phyloP scores from a whole-genome alignment of 495 filamentous ascomycete species.

The Penicillium fimorum region DNA sequence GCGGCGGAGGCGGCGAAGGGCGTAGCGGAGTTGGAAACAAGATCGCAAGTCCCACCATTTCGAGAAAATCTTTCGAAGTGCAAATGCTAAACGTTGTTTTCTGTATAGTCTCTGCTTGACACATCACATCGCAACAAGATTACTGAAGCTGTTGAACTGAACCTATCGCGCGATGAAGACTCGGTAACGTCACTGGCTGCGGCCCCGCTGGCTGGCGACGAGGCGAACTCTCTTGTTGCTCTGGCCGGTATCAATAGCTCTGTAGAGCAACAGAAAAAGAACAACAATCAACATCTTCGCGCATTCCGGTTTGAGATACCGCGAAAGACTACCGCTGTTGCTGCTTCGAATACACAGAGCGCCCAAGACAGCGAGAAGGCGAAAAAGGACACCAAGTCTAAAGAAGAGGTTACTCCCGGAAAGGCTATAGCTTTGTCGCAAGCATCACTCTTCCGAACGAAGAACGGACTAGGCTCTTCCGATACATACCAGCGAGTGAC shows the following conservation, averaged over 20 bases:
- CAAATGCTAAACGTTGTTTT: conserved; percentile 4
- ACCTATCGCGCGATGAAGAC: conserved; percentile 85
- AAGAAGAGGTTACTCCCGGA: conserved; percentile 24
- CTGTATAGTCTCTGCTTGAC: conserved; percentile 64
- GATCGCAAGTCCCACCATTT: conserved; percentile 58
- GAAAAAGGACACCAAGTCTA: conserved; percentile 28
- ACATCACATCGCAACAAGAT: conserved; percentile 60
- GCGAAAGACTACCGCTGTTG: conserved; percentile 19
- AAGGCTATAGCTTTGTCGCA: conserved; percentile 57
- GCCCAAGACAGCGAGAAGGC: conserved; percentile 22
- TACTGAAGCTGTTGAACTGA: conserved; percentile 66
- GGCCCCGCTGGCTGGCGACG: conserved; percentile 51
- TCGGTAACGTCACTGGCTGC: conserved; percentile 80
- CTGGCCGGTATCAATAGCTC: conserved; percentile 88
- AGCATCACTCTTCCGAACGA: conserved; percentile 62
- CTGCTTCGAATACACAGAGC: conserved; percentile 7
- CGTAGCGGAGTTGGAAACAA: conserved; percentile 87
- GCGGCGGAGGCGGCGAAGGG: conserved; percentile 83
- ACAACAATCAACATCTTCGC: conserved; percentile 84
- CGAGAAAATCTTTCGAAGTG: not conserved
- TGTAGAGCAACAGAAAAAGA: conserved; percentile 61
- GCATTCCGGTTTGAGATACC: conserved; percentile 65
- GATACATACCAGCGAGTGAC: conserved; percentile 79
- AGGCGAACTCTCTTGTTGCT: conserved; percentile 51
- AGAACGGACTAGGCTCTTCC: conserved; percentile 34